Conservation (phyloP, 2,329 filamentous ascomycete genomes). For the Penicillium sclerotiorum region DNA sequence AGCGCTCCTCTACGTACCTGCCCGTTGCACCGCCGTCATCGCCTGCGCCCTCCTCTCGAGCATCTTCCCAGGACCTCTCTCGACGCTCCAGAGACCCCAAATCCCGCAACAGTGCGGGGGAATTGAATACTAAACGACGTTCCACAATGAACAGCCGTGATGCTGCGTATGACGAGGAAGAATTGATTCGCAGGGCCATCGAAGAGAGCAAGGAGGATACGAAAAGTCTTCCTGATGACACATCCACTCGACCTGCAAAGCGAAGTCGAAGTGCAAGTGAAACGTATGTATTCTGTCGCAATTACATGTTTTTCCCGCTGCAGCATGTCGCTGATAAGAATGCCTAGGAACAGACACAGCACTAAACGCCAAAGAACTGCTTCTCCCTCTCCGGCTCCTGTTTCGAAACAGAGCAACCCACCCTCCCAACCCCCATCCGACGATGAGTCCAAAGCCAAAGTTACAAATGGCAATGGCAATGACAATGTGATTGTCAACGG, state of each 20-base stretch:
- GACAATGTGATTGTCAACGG: background rate
- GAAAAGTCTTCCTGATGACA: constrained; percentile 56
- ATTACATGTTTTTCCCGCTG: constrained; percentile 19
- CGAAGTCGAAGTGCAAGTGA: constrained; percentile 87
- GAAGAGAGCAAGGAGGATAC: constrained; percentile 91
- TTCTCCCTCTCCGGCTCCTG: constrained; percentile 70
- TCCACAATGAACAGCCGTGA: constrained; percentile 98
- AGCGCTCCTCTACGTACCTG: constrained; percentile 65
- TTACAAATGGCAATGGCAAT: constrained; percentile 7
- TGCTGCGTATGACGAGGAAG: constrained; percentile 93
- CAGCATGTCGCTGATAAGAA: constrained; percentile 29
- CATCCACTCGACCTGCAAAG: constrained; percentile 69
- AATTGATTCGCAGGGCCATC: constrained; percentile 82
- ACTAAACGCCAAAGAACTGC: constrained; percentile 82
- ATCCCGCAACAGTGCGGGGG: constrained; percentile 54
- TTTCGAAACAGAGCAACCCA: constrained; percentile 51
- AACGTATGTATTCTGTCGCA: constrained; percentile 67
- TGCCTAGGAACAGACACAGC: constrained; percentile 67
- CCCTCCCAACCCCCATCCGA: constrained; percentile 59
- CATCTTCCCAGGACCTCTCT: constrained; percentile 45
- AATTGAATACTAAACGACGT: constrained; percentile 73
- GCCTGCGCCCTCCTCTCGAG: constrained; percentile 47
- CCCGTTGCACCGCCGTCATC: constrained; percentile 56
- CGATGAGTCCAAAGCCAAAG: constrained; percentile 60
- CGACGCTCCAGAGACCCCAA: constrained; percentile 45